A percentile compares a stretch with the other conserved stretches of the same genome.
These are phyloP conservation scores for Hippophae rhamnoides DNA, from an alignment of 306 rosid genomes.

Conservation along the genomic window DNA sequence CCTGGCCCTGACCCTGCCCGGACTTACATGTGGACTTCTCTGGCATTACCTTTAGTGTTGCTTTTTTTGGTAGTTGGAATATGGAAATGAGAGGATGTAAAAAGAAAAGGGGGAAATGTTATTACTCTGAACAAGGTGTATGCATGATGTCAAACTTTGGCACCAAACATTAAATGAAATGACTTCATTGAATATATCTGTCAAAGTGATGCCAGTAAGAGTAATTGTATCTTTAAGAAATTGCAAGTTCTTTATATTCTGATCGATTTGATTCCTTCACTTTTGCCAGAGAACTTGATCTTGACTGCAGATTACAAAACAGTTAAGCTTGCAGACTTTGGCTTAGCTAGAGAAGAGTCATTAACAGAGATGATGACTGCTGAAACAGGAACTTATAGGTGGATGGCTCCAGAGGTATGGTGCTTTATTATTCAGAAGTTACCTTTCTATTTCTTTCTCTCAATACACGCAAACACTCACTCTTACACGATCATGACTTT, in stretches of 20 bases:
- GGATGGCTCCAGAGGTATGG: constrained; percentile 98
- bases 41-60: neutral
- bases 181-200: neutral
- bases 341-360: constrained; percentile 94
- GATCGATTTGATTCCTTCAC: constrained; percentile 14
- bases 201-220: neutral
- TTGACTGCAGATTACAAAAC: constrained; percentile 72
- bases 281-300: constrained; percentile 64
- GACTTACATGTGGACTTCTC: too few relatives aligned
- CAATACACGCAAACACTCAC: neutral
- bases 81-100: neutral
- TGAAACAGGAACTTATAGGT: constrained; percentile 89
- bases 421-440: constrained; percentile 12
- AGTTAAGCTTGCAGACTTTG: constrained; percentile 86
- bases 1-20: too few relatives aligned
- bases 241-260: constrained; percentile 7
- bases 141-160: neutral
- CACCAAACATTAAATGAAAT: neutral
- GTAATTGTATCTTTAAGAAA: constrained; percentile 1
- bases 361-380: constrained; percentile 98
- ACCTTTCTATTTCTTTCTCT: neutral
- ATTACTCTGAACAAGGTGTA: neutral
- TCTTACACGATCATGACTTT: too few relatives aligned
- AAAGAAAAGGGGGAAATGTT: neutral
- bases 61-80: neutral